Percentiles rank a stretch among this genome's conserved stretches.
Conservation (phyloP, 306 rosid species). For the Coriaria nepalensis region DNA sequence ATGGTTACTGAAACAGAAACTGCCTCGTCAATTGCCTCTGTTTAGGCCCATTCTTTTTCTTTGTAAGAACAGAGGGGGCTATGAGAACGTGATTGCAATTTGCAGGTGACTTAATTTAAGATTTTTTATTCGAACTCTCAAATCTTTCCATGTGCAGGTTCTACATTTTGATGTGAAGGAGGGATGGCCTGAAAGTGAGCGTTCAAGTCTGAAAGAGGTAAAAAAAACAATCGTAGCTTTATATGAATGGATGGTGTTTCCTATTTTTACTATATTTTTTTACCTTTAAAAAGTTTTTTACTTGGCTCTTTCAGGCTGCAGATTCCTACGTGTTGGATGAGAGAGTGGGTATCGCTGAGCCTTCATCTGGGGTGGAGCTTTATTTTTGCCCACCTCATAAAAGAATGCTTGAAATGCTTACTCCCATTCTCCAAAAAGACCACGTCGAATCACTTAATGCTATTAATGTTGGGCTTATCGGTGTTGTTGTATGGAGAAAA, state of each 20-base stretch:
- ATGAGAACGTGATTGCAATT: too few species aligned
- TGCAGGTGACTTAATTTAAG: too few species aligned
- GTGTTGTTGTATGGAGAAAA: slow-evolving; percentile 97
- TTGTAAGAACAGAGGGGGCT: too few species aligned
- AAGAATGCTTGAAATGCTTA: slow-evolving; percentile 64
- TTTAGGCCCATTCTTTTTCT: too few species aligned
- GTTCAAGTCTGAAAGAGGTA: slow-evolving; percentile 61
- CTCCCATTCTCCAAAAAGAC: slow-evolving; percentile 62
- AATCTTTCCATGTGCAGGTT: slow-evolving; percentile 33
- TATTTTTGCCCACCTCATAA: slow-evolving; percentile 87
- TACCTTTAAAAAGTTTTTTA: not conserved
- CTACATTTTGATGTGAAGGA: slow-evolving; percentile 57
- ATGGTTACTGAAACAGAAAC: too few species aligned
- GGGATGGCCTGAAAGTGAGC: slow-evolving; percentile 28
- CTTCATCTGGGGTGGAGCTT: slow-evolving; percentile 67
- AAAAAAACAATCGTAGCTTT: not conserved
- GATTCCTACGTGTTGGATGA: slow-evolving; percentile 66
- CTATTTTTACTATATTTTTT: not conserved
- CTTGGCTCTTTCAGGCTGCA: slow-evolving; percentile 37
- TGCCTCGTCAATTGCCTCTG: too few species aligned
- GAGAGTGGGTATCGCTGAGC: slow-evolving; percentile 93
- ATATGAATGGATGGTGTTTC: not conserved
- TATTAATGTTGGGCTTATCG: slow-evolving; percentile 87
- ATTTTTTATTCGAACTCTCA: not conserved
- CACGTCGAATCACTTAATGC: slow-evolving; percentile 63